Conservation (phyloP, 1,284 basidiomycete species). For the Fomitiporia mediterranea region DNA sequence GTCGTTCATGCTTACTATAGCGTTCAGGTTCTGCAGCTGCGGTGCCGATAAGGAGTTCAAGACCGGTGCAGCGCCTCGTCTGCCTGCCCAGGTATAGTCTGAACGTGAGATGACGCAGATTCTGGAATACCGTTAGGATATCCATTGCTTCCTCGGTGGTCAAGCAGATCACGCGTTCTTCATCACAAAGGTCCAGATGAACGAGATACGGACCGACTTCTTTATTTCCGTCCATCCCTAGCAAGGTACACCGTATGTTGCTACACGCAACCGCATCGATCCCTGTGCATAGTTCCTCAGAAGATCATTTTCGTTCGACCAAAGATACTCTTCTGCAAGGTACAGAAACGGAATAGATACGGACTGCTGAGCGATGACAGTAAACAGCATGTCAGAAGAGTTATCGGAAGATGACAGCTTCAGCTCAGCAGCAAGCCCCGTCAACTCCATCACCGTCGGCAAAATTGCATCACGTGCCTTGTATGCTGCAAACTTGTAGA, state of each 20-base stretch:
- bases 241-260: slow-evolving; percentile 5
- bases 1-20: no score
- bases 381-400: background rate
- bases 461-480: slow-evolving; percentile 7
- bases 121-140: slow-evolving; percentile 2
- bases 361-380: slow-evolving; percentile 2
- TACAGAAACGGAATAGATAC: slow-evolving; percentile 1
- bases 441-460: slow-evolving; percentile 8
- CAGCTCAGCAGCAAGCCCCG: background rate
- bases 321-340: slow-evolving; percentile 6
- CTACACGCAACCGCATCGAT: slow-evolving; percentile 4
- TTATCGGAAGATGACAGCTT: slow-evolving; percentile 1
- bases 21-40: slow-evolving; percentile 4
- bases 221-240: slow-evolving; percentile 10
- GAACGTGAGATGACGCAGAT: slow-evolving; percentile 9
- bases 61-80: background rate
- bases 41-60: slow-evolving; percentile 8
- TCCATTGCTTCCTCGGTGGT: background rate
- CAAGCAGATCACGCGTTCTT: background rate
- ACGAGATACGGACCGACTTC: slow-evolving; percentile 11
- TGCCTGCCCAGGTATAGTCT: background rate
- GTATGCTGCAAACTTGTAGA: slow-evolving; percentile 6
- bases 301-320: slow-evolving; percentile 1
- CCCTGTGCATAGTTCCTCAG: background rate
- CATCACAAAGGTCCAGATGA: slow-evolving; percentile 12